Evolutionary conservation across 169 alveolate species (phyloP).

Genomic region (Theileria parva): DNA sequence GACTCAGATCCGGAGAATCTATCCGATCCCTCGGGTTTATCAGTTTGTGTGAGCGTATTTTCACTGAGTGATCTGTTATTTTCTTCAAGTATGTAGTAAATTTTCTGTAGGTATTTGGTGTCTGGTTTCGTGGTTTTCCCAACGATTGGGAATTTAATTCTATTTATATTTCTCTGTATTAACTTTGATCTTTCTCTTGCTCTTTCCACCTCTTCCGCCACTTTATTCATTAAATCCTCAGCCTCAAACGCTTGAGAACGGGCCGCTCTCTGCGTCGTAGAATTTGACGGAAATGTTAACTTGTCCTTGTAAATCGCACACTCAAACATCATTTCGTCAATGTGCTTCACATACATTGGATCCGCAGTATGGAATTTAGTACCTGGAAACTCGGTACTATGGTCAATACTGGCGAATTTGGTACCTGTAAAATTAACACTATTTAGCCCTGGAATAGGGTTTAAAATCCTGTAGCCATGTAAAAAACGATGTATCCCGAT

Average conservation of each 20-base stretch:
- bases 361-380: no score
- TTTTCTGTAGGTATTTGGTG: slow-evolving; percentile 37
- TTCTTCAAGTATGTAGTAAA: slow-evolving; percentile 64
- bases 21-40: no score
- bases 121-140: slow-evolving; percentile 42
- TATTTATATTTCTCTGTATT: slow-evolving; percentile 11
- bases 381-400: background rate
- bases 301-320: slow-evolving; percentile 51
- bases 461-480: background rate
- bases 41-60: slow-evolving; percentile 3
- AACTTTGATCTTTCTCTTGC: slow-evolving; percentile 15
- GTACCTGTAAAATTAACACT: no score
- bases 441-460: background rate
- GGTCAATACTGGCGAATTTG: no score
- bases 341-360: slow-evolving; percentile 18
- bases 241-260: background rate
- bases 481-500: no score
- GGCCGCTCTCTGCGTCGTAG: background rate
- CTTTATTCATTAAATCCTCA: slow-evolving; percentile 6
- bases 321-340: slow-evolving; percentile 68
- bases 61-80: slow-evolving; percentile 28
- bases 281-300: slow-evolving; percentile 42
- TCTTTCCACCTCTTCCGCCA: background rate
- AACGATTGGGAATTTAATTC: slow-evolving; percentile 46
- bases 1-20: background rate